Conservation (phyloP, 345 rosid species). For the Eutrema heterophyllum region DNA sequence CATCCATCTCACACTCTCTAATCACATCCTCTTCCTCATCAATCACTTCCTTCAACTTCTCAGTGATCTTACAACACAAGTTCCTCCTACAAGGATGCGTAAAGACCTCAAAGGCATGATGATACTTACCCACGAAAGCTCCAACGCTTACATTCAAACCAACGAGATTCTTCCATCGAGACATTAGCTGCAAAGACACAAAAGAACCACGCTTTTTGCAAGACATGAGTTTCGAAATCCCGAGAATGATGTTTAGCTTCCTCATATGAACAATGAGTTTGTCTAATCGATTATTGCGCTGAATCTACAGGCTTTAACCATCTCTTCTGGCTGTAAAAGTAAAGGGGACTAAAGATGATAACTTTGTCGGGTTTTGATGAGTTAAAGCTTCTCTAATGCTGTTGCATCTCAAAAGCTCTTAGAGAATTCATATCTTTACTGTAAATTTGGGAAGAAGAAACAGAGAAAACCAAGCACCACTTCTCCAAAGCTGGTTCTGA, state of each 20-base stretch:
- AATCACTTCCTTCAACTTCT: conserved; percentile 40
- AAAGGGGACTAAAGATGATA: conserved; percentile 43
- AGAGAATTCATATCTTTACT: conserved; percentile 25
- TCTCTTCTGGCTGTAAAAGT: conserved; percentile 44
- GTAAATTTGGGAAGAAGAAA: neutral
- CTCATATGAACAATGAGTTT: conserved; percentile 39
- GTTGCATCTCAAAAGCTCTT: conserved; percentile 8
- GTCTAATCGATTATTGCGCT: conserved; percentile 62
- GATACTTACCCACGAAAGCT: conserved; percentile 53
- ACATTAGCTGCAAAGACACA: conserved; percentile 77
- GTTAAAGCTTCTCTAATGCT: conserved; percentile 24
- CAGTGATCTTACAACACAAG: conserved; percentile 54
- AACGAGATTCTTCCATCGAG: conserved; percentile 70
- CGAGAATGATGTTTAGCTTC: conserved; percentile 51
- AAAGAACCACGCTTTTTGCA: conserved; percentile 69
- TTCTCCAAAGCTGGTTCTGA: neutral
- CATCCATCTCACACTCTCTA: conserved; percentile 45
- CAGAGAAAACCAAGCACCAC: neutral
- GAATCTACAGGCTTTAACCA: conserved; percentile 72
- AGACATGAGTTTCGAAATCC: conserved; percentile 46
- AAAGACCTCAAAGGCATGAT: conserved; percentile 69
- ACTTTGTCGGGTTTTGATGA: neutral
- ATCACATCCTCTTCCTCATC: conserved; percentile 43
- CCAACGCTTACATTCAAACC: conserved; percentile 62
- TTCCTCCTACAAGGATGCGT: conserved; percentile 56